Percentiles rank a stretch among this genome's conserved stretches.
Evolutionary conservation across 306 rosid species (phyloP).

Genomic region (Luffa acutangula): DNA sequence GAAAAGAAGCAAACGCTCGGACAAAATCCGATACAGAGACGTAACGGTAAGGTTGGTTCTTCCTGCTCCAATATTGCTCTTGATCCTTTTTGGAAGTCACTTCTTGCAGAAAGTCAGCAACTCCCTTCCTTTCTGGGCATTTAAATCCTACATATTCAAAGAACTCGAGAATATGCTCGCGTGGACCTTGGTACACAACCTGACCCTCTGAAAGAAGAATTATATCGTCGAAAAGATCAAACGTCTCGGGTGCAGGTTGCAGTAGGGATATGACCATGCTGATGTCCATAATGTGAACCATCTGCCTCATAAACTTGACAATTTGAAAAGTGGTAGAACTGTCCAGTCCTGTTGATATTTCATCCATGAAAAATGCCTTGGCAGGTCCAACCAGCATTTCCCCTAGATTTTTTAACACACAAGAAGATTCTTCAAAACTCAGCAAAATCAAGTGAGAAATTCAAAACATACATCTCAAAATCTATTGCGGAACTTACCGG

Average conservation of each 20-base stretch:
- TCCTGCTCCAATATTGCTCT: slow-evolving; percentile 58
- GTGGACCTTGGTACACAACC: slow-evolving; percentile 65
- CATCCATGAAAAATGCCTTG: slow-evolving; percentile 65
- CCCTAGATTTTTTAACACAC: slow-evolving; percentile 28
- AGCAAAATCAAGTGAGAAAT: neutral
- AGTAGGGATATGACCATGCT: slow-evolving; percentile 58
- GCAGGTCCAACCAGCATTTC: slow-evolving; percentile 80
- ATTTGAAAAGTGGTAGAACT: slow-evolving; percentile 68
- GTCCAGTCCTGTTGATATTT: slow-evolving; percentile 68
- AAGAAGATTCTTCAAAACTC: neutral
- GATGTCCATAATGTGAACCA: slow-evolving; percentile 48
- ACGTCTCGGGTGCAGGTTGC: slow-evolving; percentile 71
- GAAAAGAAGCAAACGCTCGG: slow-evolving; percentile 23
- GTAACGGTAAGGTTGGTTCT: slow-evolving; percentile 36
- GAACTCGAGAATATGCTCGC: slow-evolving; percentile 36
- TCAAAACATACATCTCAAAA: neutral
- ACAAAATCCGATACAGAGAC: slow-evolving; percentile 34
- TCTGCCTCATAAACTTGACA: slow-evolving; percentile 45
- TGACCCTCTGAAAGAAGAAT: slow-evolving; percentile 67
- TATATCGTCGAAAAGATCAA: slow-evolving; percentile 52
- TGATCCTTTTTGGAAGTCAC: slow-evolving; percentile 72
- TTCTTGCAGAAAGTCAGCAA: slow-evolving; percentile 66
- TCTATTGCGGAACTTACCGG: slow-evolving; percentile 17
- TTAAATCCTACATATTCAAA: slow-evolving; percentile 49
- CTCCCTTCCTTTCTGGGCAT: slow-evolving; percentile 67